Evolutionary conservation across 176 grass and related monocot genomes (phyloP), one percentile per base, ranked within the genome.

Genomic region (Oryza meyeriana): DNA sequence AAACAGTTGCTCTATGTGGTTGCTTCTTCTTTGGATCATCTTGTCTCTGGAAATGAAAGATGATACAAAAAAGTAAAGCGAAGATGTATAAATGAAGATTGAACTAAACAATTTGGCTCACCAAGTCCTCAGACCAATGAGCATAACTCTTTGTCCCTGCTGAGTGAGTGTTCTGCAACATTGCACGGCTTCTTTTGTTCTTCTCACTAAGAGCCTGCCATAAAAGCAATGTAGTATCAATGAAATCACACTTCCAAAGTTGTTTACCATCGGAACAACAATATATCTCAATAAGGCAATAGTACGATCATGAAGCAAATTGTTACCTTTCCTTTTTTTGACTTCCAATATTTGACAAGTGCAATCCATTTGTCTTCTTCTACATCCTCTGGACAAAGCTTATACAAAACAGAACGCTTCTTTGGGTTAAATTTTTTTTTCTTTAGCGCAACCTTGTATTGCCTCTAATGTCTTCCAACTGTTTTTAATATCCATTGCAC

Each of bases 61-160:
- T 1, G 1, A 16, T 45, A 3, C 14, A 45, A 52, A 17, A 52
- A 20, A 52, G 47, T 52, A 52, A 45, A 45, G 12, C 13, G 3
- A 45, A 45, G 3, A 14, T 45, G 3, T 20, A 52, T 52, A 20
- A 17, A 52, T 18, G 4, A 20, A 18, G 18, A 1, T 52, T 52
- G 4, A 52, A 20, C 47, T 20, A 20, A 52, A 20, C 47, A 52
- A 52, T 20, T 20, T 20, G 47, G 17, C 33, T 70, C 32, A 86
- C 76, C 55, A 86, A 22, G 6, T 86, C 76, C 18, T 78, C 31
- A 30, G 52, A 36, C 76, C 69, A 65, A 34, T 52, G 52, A 34
- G 76, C 67, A 86, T 64, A 86, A 35, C 77, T 81, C 40, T 81
- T 81, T 57, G 84, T 74, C 26, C 64, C 65, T 10, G 48, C 64